A percentile compares a stretch with the other conserved stretches of the same genome.
phyloP scores from a whole-genome alignment of 306 rosid genomes.

The Glycine tomentella region DNA sequence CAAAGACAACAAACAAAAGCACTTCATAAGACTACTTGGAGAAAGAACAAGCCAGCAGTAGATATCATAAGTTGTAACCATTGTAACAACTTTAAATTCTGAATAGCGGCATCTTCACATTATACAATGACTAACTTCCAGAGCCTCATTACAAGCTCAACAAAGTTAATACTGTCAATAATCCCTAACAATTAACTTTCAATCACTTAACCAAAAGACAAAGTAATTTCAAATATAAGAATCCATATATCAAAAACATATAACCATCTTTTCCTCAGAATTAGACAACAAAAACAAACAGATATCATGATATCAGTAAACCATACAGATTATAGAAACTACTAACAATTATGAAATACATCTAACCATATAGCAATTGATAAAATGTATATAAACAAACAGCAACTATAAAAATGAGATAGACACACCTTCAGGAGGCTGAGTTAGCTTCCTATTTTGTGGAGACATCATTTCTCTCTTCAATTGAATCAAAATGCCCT shows the following conservation, averaged over 20 bases:
- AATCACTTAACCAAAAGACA: slow-evolving; percentile 20
- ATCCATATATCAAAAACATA: background rate
- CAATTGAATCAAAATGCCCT: slow-evolving; percentile 83
- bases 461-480: slow-evolving; percentile 96
- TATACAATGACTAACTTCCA: slow-evolving; percentile 4
- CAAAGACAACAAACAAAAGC: slow-evolving; percentile 11
- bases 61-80: background rate
- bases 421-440: slow-evolving; percentile 89
- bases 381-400: slow-evolving; percentile 3
- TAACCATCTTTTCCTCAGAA: background rate
- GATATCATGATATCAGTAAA: background rate
- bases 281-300: background rate
- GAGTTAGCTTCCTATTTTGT: slow-evolving; percentile 91
- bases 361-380: slow-evolving; percentile 8
- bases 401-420: slow-evolving; percentile 22
- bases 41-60: slow-evolving; percentile 6
- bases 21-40: background rate
- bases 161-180: background rate
- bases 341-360: background rate
- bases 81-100: background rate
- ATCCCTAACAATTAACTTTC: background rate
- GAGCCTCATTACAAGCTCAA: slow-evolving; percentile 8
- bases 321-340: background rate
- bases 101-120: slow-evolving; percentile 15
- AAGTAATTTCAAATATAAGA: slow-evolving; percentile 19